Conservation (phyloP, 202 grass and related monocot species). For the Carex sylvatica region DNA sequence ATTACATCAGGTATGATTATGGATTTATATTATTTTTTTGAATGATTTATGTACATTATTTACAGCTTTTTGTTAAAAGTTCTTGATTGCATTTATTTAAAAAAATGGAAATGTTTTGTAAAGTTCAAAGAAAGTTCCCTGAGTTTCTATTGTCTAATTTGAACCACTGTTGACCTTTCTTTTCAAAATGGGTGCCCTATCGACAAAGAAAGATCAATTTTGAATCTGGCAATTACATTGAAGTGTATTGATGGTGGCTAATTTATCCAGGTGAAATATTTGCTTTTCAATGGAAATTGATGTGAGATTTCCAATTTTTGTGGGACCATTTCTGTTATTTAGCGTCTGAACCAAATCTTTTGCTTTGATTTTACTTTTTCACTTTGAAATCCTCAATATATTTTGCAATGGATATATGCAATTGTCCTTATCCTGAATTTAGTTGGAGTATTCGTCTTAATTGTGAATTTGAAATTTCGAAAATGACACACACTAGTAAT, state of each 20-base stretch:
- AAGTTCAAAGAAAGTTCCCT: neutral
- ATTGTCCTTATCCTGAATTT: slow-evolving; percentile 20
- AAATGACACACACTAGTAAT: slow-evolving; percentile 11
- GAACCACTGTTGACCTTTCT: neutral
- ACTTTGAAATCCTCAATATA: slow-evolving; percentile 8
- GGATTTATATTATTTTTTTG: neutral
- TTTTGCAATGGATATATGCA: neutral
- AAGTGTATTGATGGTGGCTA: neutral
- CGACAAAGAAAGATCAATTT: slow-evolving; percentile 13
- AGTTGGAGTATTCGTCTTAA: slow-evolving; percentile 13
- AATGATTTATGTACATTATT: neutral
- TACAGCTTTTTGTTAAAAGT: neutral
- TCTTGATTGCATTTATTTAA: neutral
- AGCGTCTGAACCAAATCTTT: slow-evolving; percentile 14
- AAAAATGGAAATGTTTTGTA: neutral
- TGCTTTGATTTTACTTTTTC: slow-evolving; percentile 18
- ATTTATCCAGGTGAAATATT: neutral
- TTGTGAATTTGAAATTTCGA: neutral
- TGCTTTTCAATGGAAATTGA: neutral
- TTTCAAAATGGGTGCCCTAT: neutral
- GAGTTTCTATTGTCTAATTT: neutral
- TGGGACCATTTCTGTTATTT: slow-evolving; percentile 8
- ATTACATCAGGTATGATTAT: slow-evolving; percentile 55
- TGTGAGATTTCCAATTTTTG: slow-evolving; percentile 2
- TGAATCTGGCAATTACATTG: neutral